These are phyloP conservation scores for Vitis hybrid DNA, from an alignment of 177 flowering plant species.

Conservation along the genomic window DNA sequence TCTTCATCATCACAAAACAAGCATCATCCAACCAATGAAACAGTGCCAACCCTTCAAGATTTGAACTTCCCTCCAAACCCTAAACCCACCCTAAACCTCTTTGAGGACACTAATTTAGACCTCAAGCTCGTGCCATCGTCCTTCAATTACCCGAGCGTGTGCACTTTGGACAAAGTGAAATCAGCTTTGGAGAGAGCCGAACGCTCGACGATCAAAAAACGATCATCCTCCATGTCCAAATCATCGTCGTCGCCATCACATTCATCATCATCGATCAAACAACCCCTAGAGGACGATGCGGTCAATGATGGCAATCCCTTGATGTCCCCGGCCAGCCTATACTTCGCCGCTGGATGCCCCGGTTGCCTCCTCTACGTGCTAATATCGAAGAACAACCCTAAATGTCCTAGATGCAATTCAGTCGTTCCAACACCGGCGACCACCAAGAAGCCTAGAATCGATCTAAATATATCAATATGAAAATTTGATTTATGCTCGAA, in stretches of 20 bases:
- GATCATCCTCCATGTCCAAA: slow-evolving; percentile 21
- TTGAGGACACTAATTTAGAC: slow-evolving; percentile 41
- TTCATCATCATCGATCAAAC: slow-evolving; percentile 43
- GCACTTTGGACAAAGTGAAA: slow-evolving; percentile 91
- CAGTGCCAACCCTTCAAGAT: slow-evolving; percentile 33
- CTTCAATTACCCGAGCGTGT: slow-evolving; percentile 58
- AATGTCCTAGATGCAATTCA: slow-evolving; percentile 72
- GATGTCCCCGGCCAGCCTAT: slow-evolving; percentile 9
- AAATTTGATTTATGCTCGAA: slow-evolving; percentile 3
- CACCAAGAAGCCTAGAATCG: slow-evolving; percentile 70
- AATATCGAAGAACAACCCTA: slow-evolving; percentile 60
- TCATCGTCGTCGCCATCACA: slow-evolving; percentile 40
- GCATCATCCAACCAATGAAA: slow-evolving; percentile 22
- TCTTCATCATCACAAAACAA: slow-evolving; percentile 26
- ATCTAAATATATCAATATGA: slow-evolving; percentile 68
- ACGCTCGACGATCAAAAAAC: slow-evolving; percentile 30
- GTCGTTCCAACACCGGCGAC: slow-evolving; percentile 46
- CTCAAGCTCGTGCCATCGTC: slow-evolving; percentile 43
- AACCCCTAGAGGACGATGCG: slow-evolving; percentile 21
- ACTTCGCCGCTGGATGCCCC: slow-evolving; percentile 76
- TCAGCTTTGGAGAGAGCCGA: slow-evolving; percentile 80
- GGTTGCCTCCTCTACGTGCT: slow-evolving; percentile 77
- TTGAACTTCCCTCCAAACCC: slow-evolving; percentile 55
- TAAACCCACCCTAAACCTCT: slow-evolving; percentile 28
- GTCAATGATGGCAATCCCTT: slow-evolving; percentile 14